phyloP scores from a whole-genome alignment of 1,284 basidiomycete species.

The Tranzscheliella williamsii region DNA sequence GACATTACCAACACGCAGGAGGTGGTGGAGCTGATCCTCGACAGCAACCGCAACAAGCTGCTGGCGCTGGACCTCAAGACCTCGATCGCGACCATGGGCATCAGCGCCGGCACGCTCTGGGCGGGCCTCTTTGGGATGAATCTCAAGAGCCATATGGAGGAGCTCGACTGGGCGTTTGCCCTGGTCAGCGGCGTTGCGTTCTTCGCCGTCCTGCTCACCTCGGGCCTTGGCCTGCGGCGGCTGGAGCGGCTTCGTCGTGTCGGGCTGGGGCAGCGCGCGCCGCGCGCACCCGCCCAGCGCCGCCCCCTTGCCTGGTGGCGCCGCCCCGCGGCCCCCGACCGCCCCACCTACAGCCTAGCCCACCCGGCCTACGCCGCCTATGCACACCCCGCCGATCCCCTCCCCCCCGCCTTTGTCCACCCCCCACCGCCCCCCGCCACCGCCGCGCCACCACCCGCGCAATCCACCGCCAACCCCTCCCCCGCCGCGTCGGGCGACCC shows the following conservation, averaged over 20 bases:
- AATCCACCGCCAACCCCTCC: too few relatives aligned
- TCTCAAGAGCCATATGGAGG: slow-evolving; percentile 44
- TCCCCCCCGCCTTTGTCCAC: too few relatives aligned
- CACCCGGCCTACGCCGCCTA: too few relatives aligned
- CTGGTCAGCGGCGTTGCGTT: slow-evolving; percentile 24
- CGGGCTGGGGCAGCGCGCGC: slow-evolving; percentile 26
- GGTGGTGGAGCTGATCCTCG: slow-evolving; percentile 93
- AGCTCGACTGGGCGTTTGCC: slow-evolving; percentile 44
- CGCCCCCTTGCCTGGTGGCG: too few relatives aligned
- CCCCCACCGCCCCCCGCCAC: too few relatives aligned
- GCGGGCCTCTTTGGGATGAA: slow-evolving; percentile 97
- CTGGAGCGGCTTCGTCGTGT: slow-evolving; percentile 36
- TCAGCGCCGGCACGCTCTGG: slow-evolving; percentile 87
- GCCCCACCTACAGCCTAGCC: too few relatives aligned
- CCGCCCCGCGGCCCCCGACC: too few relatives aligned
- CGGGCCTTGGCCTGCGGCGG: slow-evolving; percentile 28
- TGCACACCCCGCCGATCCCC: too few relatives aligned
- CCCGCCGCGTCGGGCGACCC: too few relatives aligned
- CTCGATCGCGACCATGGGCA: slow-evolving; percentile 90
- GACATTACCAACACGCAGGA: slow-evolving; percentile 90
- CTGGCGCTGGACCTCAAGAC: slow-evolving; percentile 86
- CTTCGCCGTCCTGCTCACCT: slow-evolving; percentile 24
- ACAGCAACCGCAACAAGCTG: slow-evolving; percentile 91
- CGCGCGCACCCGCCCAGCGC: too few relatives aligned
- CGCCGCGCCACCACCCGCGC: too few relatives aligned